A percentile compares a stretch with the other conserved stretches of the same genome.
phyloP scores from a whole-genome alignment of 1,139 yeast species.

The Blastobotrys indianensis region DNA sequence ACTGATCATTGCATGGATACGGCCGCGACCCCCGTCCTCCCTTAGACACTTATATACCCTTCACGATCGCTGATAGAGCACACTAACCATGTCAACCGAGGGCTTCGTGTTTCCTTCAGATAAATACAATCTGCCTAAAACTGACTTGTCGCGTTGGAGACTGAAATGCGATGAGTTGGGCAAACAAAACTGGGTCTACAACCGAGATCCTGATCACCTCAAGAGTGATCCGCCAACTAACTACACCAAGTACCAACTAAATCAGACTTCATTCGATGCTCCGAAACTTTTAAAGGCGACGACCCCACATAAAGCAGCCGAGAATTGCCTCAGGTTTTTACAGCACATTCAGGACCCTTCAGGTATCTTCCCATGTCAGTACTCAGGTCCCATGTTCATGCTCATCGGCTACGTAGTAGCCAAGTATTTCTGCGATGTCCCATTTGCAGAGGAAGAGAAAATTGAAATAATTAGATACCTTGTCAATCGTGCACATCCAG shows the following conservation, averaged over 20 bases:
- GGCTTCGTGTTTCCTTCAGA: slow-evolving; percentile 28
- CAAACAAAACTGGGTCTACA: slow-evolving; percentile 75
- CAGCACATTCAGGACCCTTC: slow-evolving; percentile 60
- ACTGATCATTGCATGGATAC: too few relatives aligned
- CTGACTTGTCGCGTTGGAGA: slow-evolving; percentile 75
- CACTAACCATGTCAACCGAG: too few relatives aligned
- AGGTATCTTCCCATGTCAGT: slow-evolving; percentile 87
- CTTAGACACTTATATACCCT: too few relatives aligned
- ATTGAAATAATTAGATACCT: slow-evolving; percentile 75
- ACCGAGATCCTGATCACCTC: slow-evolving; percentile 33
- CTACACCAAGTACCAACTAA: slow-evolving; percentile 51
- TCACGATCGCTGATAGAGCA: too few relatives aligned
- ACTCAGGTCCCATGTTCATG: slow-evolving; percentile 98
- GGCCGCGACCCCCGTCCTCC: too few relatives aligned
- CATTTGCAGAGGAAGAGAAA: slow-evolving; percentile 52
- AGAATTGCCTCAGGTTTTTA: slow-evolving; percentile 71
- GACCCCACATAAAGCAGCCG: slow-evolving; percentile 58
- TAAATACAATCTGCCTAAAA: slow-evolving; percentile 48
- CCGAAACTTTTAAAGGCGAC: slow-evolving; percentile 20
- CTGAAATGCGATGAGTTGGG: slow-evolving; percentile 66
- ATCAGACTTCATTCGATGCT: slow-evolving; percentile 45
- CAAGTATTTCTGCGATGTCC: slow-evolving; percentile 60
- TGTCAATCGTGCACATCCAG: slow-evolving; percentile 88
- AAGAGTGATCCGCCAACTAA: slow-evolving; percentile 25
- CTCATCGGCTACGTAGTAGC: slow-evolving; percentile 81